Evolutionary conservation across 2,329 filamentous ascomycete genomes (phyloP).

Genomic region (Neurospora crassa): DNA sequence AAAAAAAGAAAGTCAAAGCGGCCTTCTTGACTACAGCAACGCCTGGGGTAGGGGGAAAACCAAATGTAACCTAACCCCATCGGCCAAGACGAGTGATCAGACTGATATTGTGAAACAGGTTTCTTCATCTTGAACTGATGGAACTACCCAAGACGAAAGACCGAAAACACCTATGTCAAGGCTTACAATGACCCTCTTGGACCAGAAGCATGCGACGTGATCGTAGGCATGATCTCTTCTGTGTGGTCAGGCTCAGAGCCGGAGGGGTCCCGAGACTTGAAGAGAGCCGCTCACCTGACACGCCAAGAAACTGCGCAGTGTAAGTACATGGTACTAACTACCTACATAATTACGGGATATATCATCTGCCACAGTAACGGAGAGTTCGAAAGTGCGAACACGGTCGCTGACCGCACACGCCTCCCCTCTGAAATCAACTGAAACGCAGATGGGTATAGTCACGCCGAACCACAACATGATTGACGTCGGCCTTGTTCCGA

Average conservation of each 20-base stretch:
- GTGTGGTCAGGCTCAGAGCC: background rate
- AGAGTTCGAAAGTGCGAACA: background rate
- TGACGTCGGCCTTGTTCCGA: background rate
- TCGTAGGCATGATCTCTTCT: background rate
- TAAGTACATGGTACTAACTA: background rate
- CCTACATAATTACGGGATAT: background rate
- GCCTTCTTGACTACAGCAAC: slow-evolving; percentile 8
- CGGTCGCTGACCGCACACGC: background rate
- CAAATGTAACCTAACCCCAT: background rate
- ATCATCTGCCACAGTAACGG: background rate
- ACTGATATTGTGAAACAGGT: background rate
- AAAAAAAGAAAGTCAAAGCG: slow-evolving; percentile 18
- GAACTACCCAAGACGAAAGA: background rate
- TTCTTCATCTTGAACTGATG: background rate
- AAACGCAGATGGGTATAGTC: background rate
- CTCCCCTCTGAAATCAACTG: background rate
- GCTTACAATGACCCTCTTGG: background rate
- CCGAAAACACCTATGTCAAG: background rate
- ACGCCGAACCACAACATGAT: background rate
- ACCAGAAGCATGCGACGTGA: background rate
- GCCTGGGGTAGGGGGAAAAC: slow-evolving; percentile 2
- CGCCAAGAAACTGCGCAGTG: background rate
- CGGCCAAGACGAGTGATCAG: background rate
- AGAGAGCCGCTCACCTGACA: background rate
- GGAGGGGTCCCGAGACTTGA: background rate